Percentiles rank a stretch among this genome's conserved stretches.
phyloP scores from a whole-genome alignment of 805 yeast species.

The Saccharomycopsis sp. region DNA sequence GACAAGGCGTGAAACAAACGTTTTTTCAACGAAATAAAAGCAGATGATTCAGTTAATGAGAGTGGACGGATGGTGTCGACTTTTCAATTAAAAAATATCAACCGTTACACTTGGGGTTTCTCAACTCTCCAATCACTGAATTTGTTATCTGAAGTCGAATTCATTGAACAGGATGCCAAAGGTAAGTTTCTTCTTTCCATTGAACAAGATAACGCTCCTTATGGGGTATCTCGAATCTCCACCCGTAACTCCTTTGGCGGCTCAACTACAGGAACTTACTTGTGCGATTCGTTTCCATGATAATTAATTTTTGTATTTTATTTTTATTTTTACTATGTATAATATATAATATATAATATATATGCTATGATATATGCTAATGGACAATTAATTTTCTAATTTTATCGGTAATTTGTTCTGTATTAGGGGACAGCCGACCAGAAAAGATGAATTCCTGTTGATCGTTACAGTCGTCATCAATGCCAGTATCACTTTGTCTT shows the following conservation, averaged over 20 bases:
- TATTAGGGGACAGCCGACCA: neutral
- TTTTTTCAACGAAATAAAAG: no score
- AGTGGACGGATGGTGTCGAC: conserved; percentile 39
- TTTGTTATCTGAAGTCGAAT: conserved; percentile 52
- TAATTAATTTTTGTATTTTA: no score
- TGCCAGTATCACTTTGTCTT: no score
- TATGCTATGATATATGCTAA: no score
- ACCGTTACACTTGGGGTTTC: conserved; percentile 84
- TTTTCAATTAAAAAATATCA: conserved; percentile 51
- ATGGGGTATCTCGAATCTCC: conserved; percentile 68
- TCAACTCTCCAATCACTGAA: conserved; percentile 69
- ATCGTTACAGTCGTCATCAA: neutral
- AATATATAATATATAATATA: no score
- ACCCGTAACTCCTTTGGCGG: conserved; percentile 54
- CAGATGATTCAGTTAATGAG: conserved; percentile 24
- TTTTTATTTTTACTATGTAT: no score
- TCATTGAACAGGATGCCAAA: conserved; percentile 54
- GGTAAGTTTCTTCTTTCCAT: conserved; percentile 45
- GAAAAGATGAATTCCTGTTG: neutral
- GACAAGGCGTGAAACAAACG: no score
- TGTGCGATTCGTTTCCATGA: conserved; percentile 51
- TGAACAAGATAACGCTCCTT: conserved; percentile 54
- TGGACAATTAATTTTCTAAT: no score
- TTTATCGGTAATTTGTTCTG: neutral
- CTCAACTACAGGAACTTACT: conserved; percentile 42